Conservation (phyloP, 1,139 yeast genomes). For the Suhomyces ambrosiae region DNA sequence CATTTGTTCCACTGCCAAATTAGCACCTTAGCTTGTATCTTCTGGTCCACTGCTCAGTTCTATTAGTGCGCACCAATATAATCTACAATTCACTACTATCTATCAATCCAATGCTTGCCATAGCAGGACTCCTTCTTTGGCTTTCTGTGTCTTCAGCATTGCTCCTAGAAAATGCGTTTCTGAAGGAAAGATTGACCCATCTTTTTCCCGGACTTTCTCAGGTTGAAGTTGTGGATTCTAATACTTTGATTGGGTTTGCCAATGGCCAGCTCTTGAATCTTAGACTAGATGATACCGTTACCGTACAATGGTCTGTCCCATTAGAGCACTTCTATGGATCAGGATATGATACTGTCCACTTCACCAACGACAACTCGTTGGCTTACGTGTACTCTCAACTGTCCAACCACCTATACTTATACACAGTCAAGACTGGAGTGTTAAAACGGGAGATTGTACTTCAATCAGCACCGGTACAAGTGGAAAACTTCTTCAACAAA, state of each 20-base stretch:
- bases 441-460: conserved; percentile 18
- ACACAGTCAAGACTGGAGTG: conserved; percentile 23
- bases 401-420: conserved; percentile 18
- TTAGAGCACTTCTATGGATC: conserved; percentile 16
- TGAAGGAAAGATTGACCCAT: conserved; percentile 35
- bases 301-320: conserved; percentile 22
- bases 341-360: conserved; percentile 10
- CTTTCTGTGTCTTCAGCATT: conserved; percentile 22
- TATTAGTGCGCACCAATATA: too few species aligned
- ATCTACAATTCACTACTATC: neutral
- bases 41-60: too few species aligned
- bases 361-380: conserved; percentile 14
- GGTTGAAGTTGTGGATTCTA: conserved; percentile 20
- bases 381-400: conserved; percentile 20
- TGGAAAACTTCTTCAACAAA: conserved; percentile 19
- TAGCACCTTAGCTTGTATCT: too few species aligned
- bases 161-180: conserved; percentile 41
- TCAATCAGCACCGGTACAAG: conserved; percentile 16
- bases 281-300: conserved; percentile 14
- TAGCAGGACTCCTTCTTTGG: conserved; percentile 4
- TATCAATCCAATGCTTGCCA: conserved; percentile 1
- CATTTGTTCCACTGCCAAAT: too few species aligned
- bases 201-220: conserved; percentile 19
- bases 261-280: conserved; percentile 30
- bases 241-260: conserved; percentile 32